Evolutionary conservation across 495 filamentous ascomycete species (phyloP), one percentile per base, ranked within the genome.

Genomic region (Neurospora hispaniola): DNA sequence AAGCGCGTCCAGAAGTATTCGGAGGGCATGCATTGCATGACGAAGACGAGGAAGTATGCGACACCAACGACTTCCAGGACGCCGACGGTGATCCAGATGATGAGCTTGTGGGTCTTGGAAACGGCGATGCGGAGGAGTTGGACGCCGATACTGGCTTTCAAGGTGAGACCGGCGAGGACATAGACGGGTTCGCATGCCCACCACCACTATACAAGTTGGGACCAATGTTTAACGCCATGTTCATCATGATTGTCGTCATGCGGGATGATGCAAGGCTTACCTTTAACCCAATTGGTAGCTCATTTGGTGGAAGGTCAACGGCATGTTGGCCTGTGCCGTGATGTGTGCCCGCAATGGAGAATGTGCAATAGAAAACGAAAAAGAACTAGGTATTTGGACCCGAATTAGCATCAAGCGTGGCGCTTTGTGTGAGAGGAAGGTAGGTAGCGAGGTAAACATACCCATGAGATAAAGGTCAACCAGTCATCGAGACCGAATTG

Each of bases 61-160:
- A 71, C 18, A 62, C 80, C 75, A 43, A 79, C 82, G 71, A 84
- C 7, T 14, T 78, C 74, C 1, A 80, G 76, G 5, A 78, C 71
- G 14, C 59, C 27, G 42, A 82, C 76, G 2, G 78, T 69, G 0
- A 74, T 42, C 43, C 75, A 76, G 70, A 86, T 80, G 70, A 83
- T 81, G 73, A 76, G 74, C 43, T 79, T 78, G 71, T 87, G 84
- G 12, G 75, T n/a, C n/a, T 68, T 73, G 16, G 75, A 70, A 18
- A 83, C 75, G 35, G 82, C 76, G 20, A 87, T 76, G 54, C 85
- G 81, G 8, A 85, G 80, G 16, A 86, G 78, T 75, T 86, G 83
- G 72, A 81, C 73, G 62, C 78, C 83, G 71, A 87, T 81, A 42
- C 81, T 80, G 42, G 83, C 71, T 14, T 82, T 66, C 8, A 79